Conservation (phyloP, 2,329 filamentous ascomycete species). For the Colletotrichum lentis region DNA sequence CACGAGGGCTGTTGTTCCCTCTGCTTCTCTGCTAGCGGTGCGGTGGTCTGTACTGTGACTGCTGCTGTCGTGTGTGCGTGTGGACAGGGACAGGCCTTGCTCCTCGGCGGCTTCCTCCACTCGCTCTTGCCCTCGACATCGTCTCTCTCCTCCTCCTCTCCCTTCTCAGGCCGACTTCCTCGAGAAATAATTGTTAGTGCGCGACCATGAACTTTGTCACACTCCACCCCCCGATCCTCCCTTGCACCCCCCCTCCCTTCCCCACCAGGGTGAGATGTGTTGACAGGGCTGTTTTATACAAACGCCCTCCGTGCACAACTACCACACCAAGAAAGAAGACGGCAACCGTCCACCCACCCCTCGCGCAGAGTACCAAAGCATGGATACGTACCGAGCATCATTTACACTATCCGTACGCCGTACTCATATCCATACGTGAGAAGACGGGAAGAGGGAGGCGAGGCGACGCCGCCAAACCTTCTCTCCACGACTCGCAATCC, state of each 20-base stretch:
- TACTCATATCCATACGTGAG: background rate
- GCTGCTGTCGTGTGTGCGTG: slow-evolving; percentile 6
- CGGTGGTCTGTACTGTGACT: slow-evolving; percentile 13
- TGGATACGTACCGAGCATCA: slow-evolving; percentile 13
- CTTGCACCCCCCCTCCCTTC: background rate
- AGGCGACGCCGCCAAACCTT: slow-evolving; percentile 24
- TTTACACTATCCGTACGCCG: background rate
- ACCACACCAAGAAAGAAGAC: background rate
- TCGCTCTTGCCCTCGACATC: slow-evolving; percentile 10
- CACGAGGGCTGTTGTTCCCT: slow-evolving; percentile 9
- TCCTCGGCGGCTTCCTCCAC: slow-evolving; percentile 35
- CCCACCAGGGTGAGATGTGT: slow-evolving; percentile 25
- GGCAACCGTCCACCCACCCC: background rate
- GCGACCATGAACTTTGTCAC: slow-evolving; percentile 28
- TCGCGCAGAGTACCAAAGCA: background rate
- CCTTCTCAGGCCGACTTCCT: slow-evolving; percentile 25
- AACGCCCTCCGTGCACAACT: slow-evolving; percentile 13
- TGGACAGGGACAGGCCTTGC: slow-evolving; percentile 24
- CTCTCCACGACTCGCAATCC: slow-evolving; percentile 5
- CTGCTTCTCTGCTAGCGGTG: background rate
- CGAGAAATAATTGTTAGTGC: slow-evolving; percentile 37
- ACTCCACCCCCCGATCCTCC: slow-evolving; percentile 10
- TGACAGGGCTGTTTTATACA: slow-evolving; percentile 21
- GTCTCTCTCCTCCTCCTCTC: slow-evolving; percentile 33
- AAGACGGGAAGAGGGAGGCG: slow-evolving; percentile 16